Conservation (phyloP, 2,329 filamentous ascomycete genomes). For the Microsporum canis region DNA sequence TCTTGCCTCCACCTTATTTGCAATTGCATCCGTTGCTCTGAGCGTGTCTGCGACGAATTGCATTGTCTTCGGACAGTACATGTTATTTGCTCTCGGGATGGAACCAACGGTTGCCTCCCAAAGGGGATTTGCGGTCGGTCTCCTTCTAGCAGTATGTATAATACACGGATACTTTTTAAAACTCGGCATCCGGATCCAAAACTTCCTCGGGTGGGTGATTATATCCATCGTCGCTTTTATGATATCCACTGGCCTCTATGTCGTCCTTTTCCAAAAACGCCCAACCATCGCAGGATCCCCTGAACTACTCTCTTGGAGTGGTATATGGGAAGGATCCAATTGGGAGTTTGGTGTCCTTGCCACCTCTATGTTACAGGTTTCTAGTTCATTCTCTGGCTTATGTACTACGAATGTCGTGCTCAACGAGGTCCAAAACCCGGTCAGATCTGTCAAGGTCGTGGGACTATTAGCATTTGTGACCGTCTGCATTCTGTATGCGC, state of each 20-base stretch:
- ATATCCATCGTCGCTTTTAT: constrained; percentile 50
- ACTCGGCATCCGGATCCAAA: constrained; percentile 50
- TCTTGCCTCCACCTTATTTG: constrained; percentile 52
- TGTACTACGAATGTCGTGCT: constrained; percentile 59
- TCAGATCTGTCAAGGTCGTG: constrained; percentile 53
- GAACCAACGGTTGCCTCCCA: constrained; percentile 41
- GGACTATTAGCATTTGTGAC: constrained; percentile 50
- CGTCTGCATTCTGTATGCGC: constrained; percentile 52
- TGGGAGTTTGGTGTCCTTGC: constrained; percentile 60
- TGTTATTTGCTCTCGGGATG: constrained; percentile 47
- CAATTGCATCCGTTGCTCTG: constrained; percentile 51
- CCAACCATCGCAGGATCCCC: background rate
- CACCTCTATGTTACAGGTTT: constrained; percentile 51
- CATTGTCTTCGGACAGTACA: constrained; percentile 57
- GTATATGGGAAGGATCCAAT: constrained; percentile 52
- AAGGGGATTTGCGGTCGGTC: constrained; percentile 46
- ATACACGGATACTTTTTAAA: constrained; percentile 49
- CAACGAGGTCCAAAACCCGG: constrained; percentile 58
- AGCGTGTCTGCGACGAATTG: constrained; percentile 61
- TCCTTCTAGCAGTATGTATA: constrained; percentile 47
- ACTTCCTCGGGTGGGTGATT: constrained; percentile 53
- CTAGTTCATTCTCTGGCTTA: constrained; percentile 53
- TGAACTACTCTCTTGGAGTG: background rate
- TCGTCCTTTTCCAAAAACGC: constrained; percentile 38
- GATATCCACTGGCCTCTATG: constrained; percentile 49